Conservation (phyloP, 1,139 yeast genomes). For the Lodderomyces margitis region DNA sequence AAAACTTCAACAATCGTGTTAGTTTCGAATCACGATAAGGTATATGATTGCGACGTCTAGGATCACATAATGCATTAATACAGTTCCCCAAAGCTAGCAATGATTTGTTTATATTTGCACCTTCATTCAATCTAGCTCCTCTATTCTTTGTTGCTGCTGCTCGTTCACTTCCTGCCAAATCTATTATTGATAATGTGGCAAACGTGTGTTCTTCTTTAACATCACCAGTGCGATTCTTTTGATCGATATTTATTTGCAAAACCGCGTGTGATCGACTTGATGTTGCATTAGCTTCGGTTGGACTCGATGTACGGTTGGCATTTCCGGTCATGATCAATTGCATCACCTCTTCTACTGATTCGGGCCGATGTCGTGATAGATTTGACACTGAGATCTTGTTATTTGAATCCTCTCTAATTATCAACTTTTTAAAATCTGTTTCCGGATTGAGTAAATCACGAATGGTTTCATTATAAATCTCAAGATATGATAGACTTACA, state of each 20-base stretch:
- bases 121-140: constrained; percentile 79
- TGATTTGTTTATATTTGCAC: constrained; percentile 89
- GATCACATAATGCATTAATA: constrained; percentile 85
- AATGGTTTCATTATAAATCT: constrained; percentile 87
- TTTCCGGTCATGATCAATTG: constrained; percentile 74
- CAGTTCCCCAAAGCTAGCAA: constrained; percentile 84
- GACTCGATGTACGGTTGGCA: constrained; percentile 72
- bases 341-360: constrained; percentile 74
- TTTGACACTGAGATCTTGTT: constrained; percentile 73
- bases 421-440: constrained; percentile 43
- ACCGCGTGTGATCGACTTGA: constrained; percentile 95
- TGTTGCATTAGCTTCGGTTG: constrained; percentile 88
- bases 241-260: constrained; percentile 72
- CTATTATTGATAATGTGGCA: constrained; percentile 83
- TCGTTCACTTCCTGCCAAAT: constrained; percentile 91
- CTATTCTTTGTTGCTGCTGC: constrained; percentile 86
- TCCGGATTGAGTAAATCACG: constrained; percentile 70
- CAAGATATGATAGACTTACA: constrained; percentile 70
- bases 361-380: constrained; percentile 62
- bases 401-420: constrained; percentile 70
- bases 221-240: constrained; percentile 60
- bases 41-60: constrained; percentile 64
- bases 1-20: constrained; percentile 80
- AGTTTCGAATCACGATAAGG: constrained; percentile 91
- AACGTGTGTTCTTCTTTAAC: constrained; percentile 65